A percentile compares a stretch with the other conserved stretches of the same genome.
These are phyloP conservation scores for Yamadazyma diddensiae DNA, from an alignment of 1,139 yeast genomes.

Conservation along the genomic window DNA sequence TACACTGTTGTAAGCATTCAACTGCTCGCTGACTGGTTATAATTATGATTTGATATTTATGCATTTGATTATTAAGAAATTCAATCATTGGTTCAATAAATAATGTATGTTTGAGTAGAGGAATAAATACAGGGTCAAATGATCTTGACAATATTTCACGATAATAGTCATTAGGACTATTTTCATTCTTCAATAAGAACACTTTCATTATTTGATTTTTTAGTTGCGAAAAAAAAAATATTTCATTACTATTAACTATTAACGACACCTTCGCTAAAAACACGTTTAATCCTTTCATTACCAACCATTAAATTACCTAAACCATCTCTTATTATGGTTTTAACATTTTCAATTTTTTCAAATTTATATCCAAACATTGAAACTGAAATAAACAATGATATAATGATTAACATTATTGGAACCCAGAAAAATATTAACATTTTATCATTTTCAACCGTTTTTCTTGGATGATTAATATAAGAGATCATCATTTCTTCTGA, in stretches of 20 bases:
- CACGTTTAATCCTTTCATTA: constrained; percentile 61
- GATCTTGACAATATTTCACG: constrained; percentile 9
- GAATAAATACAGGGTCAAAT: constrained; percentile 14
- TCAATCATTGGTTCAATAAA: constrained; percentile 8
- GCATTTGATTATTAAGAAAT: constrained; percentile 8
- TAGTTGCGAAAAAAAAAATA: background rate
- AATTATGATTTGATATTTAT: constrained; percentile 28
- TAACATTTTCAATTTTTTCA: constrained; percentile 37
- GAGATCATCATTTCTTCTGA: constrained; percentile 52
- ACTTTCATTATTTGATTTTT: constrained; percentile 7
- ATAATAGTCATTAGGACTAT: constrained; percentile 16
- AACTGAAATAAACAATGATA: constrained; percentile 50
- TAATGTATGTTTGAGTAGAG: constrained; percentile 14
- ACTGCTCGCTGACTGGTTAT: constrained; percentile 94
- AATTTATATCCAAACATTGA: constrained; percentile 50
- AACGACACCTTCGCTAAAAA: constrained; percentile 29
- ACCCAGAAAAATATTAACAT: constrained; percentile 90
- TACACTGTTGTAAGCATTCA: constrained; percentile 51
- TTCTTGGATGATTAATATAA: constrained; percentile 56
- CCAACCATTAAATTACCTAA: constrained; percentile 67
- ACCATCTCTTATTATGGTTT: constrained; percentile 49
- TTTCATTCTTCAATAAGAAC: constrained; percentile 13
- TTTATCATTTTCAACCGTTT: constrained; percentile 74
- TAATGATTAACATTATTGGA: constrained; percentile 56
- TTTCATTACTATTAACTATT: background rate